Evolutionary conservation across 768 basidiomycete species (phyloP), one percentile per base, ranked within the genome.

Genomic region (Leucocoprinus sp.): DNA sequence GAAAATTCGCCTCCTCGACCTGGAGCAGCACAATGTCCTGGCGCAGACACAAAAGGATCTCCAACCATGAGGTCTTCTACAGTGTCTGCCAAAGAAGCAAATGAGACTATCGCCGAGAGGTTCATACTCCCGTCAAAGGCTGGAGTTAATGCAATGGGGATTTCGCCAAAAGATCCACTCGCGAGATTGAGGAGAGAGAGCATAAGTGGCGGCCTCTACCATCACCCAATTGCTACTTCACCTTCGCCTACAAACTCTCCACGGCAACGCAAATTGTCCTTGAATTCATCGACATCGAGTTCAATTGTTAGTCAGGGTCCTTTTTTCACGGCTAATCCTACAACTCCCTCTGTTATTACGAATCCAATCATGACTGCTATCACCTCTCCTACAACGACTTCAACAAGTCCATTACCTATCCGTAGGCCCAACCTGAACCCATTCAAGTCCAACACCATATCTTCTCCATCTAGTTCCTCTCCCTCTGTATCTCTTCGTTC

Each of bases 181-280:
- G 44, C 55, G 37, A 23, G 46, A 7, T n/a, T 48, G 8, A 28
- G 46, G 1, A 48, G 28, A 24, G 46, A 48, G 31, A 48, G 39
- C 7, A 27, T 42, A 7, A 42, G 36, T 42, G 15, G 55, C 24
- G 17, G 29, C 29, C 43, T 3, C 15, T 26, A 24, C 5, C 24
- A 26, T 18, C 2, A 14, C 2, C n/a, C 4, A 17, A 1, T 26
- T 6, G 8, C 39, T 26, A 38, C 49, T 15, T 14, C 48, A 15
- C 17, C 51, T 24, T 45, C 40, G 24, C 42, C 51, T 8, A 44
- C 51, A 14, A 51, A 51, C 8, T 60, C 59, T 9, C 50, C 57
- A 2, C 68, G 78, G 31, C 55, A 75, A 8, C 61, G 80, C 45
- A 73, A 55, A 54, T 78, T 79, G 54, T 78, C 76, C 54, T 56